Percentiles rank a stretch among this genome's conserved stretches.
Evolutionary conservation across 441 rosid species (phyloP).

Genomic region (Biscutella laevigata): DNA sequence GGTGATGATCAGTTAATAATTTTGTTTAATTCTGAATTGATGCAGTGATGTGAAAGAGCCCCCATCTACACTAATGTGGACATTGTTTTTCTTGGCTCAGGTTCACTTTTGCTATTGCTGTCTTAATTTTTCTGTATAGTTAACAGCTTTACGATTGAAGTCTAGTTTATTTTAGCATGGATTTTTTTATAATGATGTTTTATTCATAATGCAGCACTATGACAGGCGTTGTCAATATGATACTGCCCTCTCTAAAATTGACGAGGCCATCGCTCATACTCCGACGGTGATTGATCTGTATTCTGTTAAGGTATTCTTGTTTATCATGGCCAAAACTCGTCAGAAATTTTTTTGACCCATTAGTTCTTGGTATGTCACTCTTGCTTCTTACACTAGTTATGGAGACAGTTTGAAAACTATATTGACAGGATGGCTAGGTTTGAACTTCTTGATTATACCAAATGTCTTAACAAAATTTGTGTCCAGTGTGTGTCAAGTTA

Average conservation of each 20-base stretch:
- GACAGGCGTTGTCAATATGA: conserved; percentile 85
- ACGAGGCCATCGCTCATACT: conserved; percentile 89
- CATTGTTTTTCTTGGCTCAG: conserved; percentile 94
- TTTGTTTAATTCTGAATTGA: conserved; percentile 19
- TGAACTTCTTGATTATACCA: neutral
- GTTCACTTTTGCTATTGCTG: conserved; percentile 28
- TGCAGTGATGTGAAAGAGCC: conserved; percentile 86
- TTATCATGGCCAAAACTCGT: neutral
- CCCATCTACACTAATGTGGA: conserved; percentile 93
- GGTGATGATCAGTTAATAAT: neutral
- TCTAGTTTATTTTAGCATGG: neutral
- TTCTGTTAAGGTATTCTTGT: conserved; percentile 70
- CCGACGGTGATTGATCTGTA: conserved; percentile 97
- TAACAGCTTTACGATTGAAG: neutral
- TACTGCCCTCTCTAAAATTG: conserved; percentile 70
- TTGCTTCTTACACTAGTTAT: neutral
- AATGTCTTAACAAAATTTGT: conserved; percentile 1
- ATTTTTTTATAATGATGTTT: too few relatives aligned
- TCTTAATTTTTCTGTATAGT: conserved; percentile 1
- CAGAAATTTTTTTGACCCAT: neutral
- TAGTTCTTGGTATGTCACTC: neutral
- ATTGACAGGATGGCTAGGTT: conserved; percentile 8
- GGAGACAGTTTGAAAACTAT: neutral
- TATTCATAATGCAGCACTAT: conserved; percentile 85
- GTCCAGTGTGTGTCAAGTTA: neutral